phyloP scores from a whole-genome alignment of 2,329 filamentous ascomycete genomes.

The Stromatinia cepivora region DNA sequence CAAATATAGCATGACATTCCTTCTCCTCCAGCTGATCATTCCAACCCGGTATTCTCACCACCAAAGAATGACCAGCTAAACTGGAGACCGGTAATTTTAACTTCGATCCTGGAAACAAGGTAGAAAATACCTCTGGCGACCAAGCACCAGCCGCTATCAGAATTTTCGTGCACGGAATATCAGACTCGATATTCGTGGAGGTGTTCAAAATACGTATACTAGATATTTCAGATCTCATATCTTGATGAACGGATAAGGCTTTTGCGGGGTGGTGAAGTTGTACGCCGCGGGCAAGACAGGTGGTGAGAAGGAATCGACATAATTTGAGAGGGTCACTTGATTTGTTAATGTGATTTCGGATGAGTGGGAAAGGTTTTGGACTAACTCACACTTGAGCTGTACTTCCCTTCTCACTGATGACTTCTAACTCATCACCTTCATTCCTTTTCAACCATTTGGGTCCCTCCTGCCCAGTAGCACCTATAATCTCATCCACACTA shows the following conservation, averaged over 20 bases:
- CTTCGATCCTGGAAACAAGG: conserved; percentile 60
- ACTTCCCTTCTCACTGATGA: conserved; percentile 60
- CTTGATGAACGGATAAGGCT: conserved; percentile 53
- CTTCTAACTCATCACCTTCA: conserved; percentile 57
- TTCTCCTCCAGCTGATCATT: conserved; percentile 46
- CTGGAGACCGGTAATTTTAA: conserved; percentile 57
- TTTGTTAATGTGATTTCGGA: not conserved
- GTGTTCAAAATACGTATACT: conserved; percentile 53
- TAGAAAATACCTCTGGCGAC: conserved; percentile 64
- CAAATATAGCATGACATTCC: conserved; percentile 69
- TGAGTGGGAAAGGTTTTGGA: not conserved
- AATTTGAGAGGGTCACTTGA: conserved; percentile 64
- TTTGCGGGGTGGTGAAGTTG: conserved; percentile 64
- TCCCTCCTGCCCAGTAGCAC: conserved; percentile 29
- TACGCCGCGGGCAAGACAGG: conserved; percentile 61
- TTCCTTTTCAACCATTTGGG: conserved; percentile 61
- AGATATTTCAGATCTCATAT: conserved; percentile 52
- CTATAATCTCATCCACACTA: conserved; percentile 40
- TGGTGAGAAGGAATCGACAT: conserved; percentile 63
- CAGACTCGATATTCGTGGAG: conserved; percentile 47
- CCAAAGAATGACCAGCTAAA: conserved; percentile 71
- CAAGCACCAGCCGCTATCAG: conserved; percentile 71
- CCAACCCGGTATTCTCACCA: conserved; percentile 60
- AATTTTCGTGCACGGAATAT: conserved; percentile 63
- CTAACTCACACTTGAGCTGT: conserved; percentile 64